A percentile compares a stretch with the other conserved stretches of the same genome.
These are phyloP conservation scores for Mycena kentingensis DNA, from an alignment of 768 basidiomycete genomes.

Conservation along the genomic window DNA sequence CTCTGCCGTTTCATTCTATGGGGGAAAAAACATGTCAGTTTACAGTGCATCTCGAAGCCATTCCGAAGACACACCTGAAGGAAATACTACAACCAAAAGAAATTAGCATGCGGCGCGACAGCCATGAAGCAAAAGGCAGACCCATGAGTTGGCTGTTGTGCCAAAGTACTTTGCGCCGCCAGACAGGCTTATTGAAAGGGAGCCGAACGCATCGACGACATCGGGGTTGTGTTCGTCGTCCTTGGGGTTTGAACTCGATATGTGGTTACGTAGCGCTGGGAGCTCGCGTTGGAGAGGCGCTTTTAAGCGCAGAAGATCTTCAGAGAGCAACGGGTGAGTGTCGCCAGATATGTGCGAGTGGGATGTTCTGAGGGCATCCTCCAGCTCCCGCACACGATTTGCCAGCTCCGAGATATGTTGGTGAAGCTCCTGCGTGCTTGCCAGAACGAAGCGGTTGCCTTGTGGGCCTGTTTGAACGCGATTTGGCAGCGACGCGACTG, in stretches of 20 bases:
- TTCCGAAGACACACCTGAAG: conserved; percentile 55
- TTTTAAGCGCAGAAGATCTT: conserved; percentile 75
- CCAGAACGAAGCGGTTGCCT: conserved; percentile 67
- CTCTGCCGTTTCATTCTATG: conserved; percentile 64
- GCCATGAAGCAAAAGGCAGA: conserved; percentile 35
- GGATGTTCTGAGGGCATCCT: conserved; percentile 65
- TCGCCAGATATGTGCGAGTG: conserved; percentile 62
- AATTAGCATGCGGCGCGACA: conserved; percentile 14
- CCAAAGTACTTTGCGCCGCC: conserved; percentile 79
- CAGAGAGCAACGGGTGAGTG: conserved; percentile 65
- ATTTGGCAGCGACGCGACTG: conserved; percentile 43
- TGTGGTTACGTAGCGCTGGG: conserved; percentile 41
- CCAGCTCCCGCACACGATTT: conserved; percentile 73
- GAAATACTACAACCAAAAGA: conserved; percentile 59
- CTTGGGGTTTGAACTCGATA: conserved; percentile 45
- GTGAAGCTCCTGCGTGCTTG: conserved; percentile 78
- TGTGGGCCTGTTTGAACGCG: not conserved
- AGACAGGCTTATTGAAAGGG: conserved; percentile 69
- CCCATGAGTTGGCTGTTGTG: conserved; percentile 77
- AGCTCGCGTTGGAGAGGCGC: conserved; percentile 73
- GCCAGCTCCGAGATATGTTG: conserved; percentile 79
- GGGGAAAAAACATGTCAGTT: conserved; percentile 21
- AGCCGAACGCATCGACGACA: conserved; percentile 79
- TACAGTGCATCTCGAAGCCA: conserved; percentile 3
- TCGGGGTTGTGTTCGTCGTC: conserved; percentile 69